Evolutionary conservation across 2,329 filamentous ascomycete species (phyloP).

Genomic region (Drechslerella coelobrocha): DNA sequence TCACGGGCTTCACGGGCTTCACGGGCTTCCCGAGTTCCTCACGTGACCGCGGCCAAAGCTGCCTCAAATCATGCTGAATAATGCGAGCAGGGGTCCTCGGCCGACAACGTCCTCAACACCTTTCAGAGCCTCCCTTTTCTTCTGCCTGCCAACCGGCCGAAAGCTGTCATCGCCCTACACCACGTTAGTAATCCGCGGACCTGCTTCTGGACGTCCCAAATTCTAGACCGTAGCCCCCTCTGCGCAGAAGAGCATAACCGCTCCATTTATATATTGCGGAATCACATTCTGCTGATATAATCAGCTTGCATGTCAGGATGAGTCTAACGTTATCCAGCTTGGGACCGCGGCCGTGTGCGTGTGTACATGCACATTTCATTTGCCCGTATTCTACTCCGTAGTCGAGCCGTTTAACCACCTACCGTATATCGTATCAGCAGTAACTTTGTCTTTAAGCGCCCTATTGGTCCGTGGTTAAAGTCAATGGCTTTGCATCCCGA

Average conservation of each 20-base stretch:
- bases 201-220: not conserved
- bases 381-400: not conserved
- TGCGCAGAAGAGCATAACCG: too few species aligned
- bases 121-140: not conserved
- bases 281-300: not conserved
- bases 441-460: too few species aligned
- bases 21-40: too few species aligned
- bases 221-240: too few species aligned
- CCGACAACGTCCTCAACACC: conserved; percentile 33
- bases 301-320: not conserved
- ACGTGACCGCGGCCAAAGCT: too few species aligned
- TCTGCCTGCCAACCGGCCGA: not conserved
- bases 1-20: too few species aligned
- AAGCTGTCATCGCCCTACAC: not conserved
- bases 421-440: too few species aligned
- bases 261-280: not conserved
- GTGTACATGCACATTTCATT: not conserved
- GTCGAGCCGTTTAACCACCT: too few species aligned
- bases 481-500: too few species aligned
- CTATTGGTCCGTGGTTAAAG: too few species aligned
- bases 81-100: conserved; percentile 12
- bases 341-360: too few species aligned
- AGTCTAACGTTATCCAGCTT: not conserved
- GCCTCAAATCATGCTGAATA: too few species aligned
- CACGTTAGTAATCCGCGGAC: not conserved